Conservation (phyloP, 1,284 basidiomycete species). For the Pyrrhoderma lamaoense region DNA sequence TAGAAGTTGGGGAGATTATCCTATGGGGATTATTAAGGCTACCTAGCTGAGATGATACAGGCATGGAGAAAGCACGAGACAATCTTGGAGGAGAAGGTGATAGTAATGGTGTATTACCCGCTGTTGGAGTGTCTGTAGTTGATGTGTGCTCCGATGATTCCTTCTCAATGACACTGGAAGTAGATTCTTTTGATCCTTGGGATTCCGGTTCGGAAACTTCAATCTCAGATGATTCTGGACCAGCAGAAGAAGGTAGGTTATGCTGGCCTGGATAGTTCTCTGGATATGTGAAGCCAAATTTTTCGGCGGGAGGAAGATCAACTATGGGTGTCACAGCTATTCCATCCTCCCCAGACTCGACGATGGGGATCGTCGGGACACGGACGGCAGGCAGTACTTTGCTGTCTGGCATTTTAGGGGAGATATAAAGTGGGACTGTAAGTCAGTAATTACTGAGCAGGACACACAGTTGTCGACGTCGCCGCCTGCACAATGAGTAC, state of each 20-base stretch:
- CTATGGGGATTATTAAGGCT: constrained; percentile 60
- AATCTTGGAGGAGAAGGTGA: constrained; percentile 39
- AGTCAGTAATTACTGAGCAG: neutral
- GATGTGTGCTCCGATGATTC: constrained; percentile 12
- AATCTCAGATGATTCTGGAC: constrained; percentile 4
- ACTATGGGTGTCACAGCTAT: constrained; percentile 30
- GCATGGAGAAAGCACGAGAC: constrained; percentile 65
- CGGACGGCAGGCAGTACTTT: constrained; percentile 31
- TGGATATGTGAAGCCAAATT: constrained; percentile 47
- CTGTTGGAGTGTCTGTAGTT: constrained; percentile 7
- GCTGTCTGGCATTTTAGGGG: constrained; percentile 10
- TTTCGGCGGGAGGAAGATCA: constrained; percentile 36
- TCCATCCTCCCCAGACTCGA: constrained; percentile 27
- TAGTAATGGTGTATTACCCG: constrained; percentile 2
- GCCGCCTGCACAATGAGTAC: neutral
- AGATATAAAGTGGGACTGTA: constrained; percentile 14
- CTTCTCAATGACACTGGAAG: neutral
- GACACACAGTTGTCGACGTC: constrained; percentile 6
- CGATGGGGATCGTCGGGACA: constrained; percentile 29
- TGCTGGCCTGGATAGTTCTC: constrained; percentile 30
- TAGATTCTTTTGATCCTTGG: constrained; percentile 8
- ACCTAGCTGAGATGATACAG: constrained; percentile 59
- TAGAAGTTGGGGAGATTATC: constrained; percentile 18
- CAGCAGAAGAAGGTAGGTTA: constrained; percentile 24
- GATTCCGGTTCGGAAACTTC: constrained; percentile 16